A percentile compares a stretch with the other conserved stretches of the same genome.
Conservation (phyloP, 2,329 filamentous ascomycete genomes). For the Fusarium tupiense region DNA sequence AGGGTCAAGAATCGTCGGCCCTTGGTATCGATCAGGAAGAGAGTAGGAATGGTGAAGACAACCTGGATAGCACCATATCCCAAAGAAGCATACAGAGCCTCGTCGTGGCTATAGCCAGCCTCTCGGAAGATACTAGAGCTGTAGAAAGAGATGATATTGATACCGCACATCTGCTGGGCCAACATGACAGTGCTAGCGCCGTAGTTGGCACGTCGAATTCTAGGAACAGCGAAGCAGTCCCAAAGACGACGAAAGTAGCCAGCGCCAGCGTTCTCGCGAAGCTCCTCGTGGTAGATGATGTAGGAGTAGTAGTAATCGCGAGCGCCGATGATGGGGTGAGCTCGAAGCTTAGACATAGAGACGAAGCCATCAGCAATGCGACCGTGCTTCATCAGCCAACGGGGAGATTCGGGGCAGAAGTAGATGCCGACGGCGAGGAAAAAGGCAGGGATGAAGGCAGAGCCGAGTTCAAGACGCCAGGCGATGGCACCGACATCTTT, state of each 20-base stretch:
- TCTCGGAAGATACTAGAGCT: constrained; percentile 19
- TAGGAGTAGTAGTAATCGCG: constrained; percentile 68
- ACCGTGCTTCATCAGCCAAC: constrained; percentile 73
- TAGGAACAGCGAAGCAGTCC: constrained; percentile 74
- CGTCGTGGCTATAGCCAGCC: not conserved
- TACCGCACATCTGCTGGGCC: constrained; percentile 74
- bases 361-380: constrained; percentile 68
- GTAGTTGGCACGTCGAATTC: constrained; percentile 75
- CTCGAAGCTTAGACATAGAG: constrained; percentile 61
- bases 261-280: constrained; percentile 50
- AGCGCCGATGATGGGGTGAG: constrained; percentile 64
- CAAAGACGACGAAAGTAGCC: constrained; percentile 59
- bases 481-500: constrained; percentile 41
- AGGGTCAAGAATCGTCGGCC: constrained; percentile 13
- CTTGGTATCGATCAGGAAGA: constrained; percentile 28
- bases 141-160: constrained; percentile 60
- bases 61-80: constrained; percentile 24
- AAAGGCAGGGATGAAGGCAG: constrained; percentile 68
- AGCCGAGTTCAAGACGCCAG: constrained; percentile 62
- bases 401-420: constrained; percentile 71
- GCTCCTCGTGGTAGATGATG: constrained; percentile 55
- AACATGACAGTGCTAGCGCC: constrained; percentile 86
- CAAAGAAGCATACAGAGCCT: constrained; percentile 16
- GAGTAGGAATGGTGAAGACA: constrained; percentile 22
- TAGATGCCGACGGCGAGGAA: constrained; percentile 64